phyloP scores from a whole-genome alignment of 768 basidiomycete species.

The Suillus cothurnatus region DNA sequence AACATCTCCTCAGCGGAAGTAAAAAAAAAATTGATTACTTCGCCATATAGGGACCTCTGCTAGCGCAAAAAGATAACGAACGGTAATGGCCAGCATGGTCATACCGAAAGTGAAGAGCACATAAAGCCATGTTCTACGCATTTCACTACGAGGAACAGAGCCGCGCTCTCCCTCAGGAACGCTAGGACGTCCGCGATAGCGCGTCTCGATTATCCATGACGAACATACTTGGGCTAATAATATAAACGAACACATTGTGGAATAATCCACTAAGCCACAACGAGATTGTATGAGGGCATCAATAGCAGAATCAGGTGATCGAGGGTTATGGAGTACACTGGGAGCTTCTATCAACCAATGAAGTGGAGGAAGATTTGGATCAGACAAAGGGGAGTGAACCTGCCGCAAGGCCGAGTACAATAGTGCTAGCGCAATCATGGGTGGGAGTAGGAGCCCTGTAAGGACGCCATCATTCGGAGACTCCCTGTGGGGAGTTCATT shows the following conservation, averaged over 20 bases:
- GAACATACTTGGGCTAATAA: slow-evolving; percentile 78
- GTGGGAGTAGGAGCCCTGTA: slow-evolving; percentile 82
- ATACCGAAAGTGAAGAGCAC: slow-evolving; percentile 61
- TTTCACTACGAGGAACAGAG: slow-evolving; percentile 78
- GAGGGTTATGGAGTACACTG: slow-evolving; percentile 48
- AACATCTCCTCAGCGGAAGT: slow-evolving; percentile 1
- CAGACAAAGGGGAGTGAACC: slow-evolving; percentile 28
- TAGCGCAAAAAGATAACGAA: slow-evolving; percentile 48
- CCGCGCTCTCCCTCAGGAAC: slow-evolving; percentile 68
- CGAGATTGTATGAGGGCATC: slow-evolving; percentile 68
- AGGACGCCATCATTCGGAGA: slow-evolving; percentile 84
- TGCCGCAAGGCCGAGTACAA: slow-evolving; percentile 54
- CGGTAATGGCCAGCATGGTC: slow-evolving; percentile 48
- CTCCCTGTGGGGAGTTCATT: slow-evolving; percentile 48
- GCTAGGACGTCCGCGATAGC: slow-evolving; percentile 41
- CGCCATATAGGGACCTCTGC: slow-evolving; percentile 64
- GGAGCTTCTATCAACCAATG: slow-evolving; percentile 84
- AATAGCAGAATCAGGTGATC: slow-evolving; percentile 44
- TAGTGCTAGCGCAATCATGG: slow-evolving; percentile 74
- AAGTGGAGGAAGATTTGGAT: slow-evolving; percentile 45
- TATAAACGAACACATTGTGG: slow-evolving; percentile 79
- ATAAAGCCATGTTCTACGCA: slow-evolving; percentile 61
- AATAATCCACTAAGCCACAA: slow-evolving; percentile 74
- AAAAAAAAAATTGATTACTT: slow-evolving; percentile 46
- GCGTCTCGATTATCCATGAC: slow-evolving; percentile 74